These are phyloP conservation scores for Kuraishia cidri DNA, from an alignment of 805 yeast species.

Conservation along the genomic window DNA sequence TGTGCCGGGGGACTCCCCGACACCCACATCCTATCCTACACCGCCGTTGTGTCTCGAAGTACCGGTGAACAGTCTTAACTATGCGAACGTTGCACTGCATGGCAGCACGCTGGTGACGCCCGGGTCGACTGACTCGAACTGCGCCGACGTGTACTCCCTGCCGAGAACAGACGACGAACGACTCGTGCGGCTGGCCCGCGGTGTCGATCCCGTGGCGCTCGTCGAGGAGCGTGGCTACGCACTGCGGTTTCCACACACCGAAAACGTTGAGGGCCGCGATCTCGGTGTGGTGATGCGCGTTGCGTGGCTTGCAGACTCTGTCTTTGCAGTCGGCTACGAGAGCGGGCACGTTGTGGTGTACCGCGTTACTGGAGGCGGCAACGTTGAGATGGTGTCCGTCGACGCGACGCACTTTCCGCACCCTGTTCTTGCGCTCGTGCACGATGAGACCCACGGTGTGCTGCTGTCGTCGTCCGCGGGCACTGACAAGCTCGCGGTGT, in stretches of 20 bases:
- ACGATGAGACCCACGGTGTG: slow-evolving; percentile 13
- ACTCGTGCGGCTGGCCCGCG: slow-evolving; percentile 22
- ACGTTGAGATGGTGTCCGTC: slow-evolving; percentile 9
- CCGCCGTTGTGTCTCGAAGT: slow-evolving; percentile 26
- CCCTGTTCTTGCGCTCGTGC: slow-evolving; percentile 39
- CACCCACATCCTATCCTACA: no score
- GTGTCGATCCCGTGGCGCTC: slow-evolving; percentile 18
- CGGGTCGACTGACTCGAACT: slow-evolving; percentile 52
- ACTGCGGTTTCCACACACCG: slow-evolving; percentile 8
- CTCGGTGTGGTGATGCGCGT: slow-evolving; percentile 66
- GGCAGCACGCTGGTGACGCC: slow-evolving; percentile 40
- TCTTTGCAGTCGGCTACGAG: slow-evolving; percentile 56
- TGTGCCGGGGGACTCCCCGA: no score
- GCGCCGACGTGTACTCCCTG: slow-evolving; percentile 51
- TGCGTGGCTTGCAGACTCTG: slow-evolving; percentile 21
- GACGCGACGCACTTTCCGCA: slow-evolving; percentile 35
- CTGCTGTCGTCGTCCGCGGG: slow-evolving; percentile 38
- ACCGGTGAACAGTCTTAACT: slow-evolving; percentile 70
- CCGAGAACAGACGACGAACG: slow-evolving; percentile 3
- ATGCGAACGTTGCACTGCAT: slow-evolving; percentile 44
- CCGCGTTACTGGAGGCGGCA: slow-evolving; percentile 9
- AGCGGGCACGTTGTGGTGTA: slow-evolving; percentile 49
- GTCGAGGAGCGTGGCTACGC: slow-evolving; percentile 8
- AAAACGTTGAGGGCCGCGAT: slow-evolving; percentile 15
- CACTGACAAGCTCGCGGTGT: slow-evolving; percentile 12